Conservation (phyloP, 148 eudicot species). For the Silene conica region DNA sequence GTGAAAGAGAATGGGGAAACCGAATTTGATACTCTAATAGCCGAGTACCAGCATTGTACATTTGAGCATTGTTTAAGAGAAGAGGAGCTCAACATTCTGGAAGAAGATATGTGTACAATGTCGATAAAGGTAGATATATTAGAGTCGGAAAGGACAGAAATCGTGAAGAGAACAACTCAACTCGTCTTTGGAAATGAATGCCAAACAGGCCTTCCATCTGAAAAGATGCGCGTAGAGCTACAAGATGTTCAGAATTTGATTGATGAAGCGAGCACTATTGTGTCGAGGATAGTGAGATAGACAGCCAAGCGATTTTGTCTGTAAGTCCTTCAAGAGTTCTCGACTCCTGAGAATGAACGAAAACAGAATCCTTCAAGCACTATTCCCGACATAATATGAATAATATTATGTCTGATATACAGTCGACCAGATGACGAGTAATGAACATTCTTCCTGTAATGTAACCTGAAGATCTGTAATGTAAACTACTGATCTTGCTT, state of each 20-base stretch:
- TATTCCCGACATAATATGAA: too few species aligned
- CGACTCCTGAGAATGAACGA: background rate
- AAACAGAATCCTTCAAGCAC: too few species aligned
- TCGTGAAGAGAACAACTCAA: constrained; percentile 31
- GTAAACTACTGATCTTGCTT: too few species aligned
- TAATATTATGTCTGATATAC: too few species aligned
- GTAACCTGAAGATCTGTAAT: too few species aligned
- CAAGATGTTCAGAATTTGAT: constrained; percentile 44
- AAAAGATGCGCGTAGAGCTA: constrained; percentile 49
- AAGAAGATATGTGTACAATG: constrained; percentile 45
- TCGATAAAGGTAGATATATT: constrained; percentile 30
- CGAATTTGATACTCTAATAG: constrained; percentile 48
- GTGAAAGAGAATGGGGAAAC: constrained; percentile 47
- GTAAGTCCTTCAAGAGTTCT: constrained; percentile 21
- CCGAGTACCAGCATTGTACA: constrained; percentile 48
- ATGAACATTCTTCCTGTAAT: too few species aligned
- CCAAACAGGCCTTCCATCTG: constrained; percentile 26
- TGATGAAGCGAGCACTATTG: constrained; percentile 41
- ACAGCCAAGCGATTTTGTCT: constrained; percentile 27
- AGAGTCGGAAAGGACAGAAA: constrained; percentile 32
- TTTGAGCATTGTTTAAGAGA: constrained; percentile 47
- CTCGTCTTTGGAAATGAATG: constrained; percentile 26
- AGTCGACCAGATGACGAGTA: too few species aligned
- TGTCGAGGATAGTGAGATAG: constrained; percentile 16
- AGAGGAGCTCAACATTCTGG: constrained; percentile 52